A percentile compares a stretch with the other conserved stretches of the same genome.
Conservation (phyloP, 2,329 filamentous ascomycete species). For the Colletotrichum sp. region DNA sequence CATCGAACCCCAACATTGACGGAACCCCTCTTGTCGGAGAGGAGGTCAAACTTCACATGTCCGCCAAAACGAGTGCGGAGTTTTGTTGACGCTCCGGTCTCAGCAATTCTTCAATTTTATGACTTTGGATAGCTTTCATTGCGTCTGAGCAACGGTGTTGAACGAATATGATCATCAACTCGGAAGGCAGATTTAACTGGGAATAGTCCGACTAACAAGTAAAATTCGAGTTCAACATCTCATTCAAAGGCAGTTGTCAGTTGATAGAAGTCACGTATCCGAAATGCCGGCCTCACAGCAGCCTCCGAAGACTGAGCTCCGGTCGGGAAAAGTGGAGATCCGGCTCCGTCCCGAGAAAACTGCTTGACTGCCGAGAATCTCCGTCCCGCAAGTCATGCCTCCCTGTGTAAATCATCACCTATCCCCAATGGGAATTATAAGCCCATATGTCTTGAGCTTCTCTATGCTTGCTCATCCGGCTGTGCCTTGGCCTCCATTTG, state of each 20-base stretch:
- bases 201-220: rapidly evolving
- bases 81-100: not conserved
- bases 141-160: not conserved
- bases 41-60: not conserved
- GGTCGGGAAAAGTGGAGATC: not conserved
- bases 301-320: no score
- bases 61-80: not conserved
- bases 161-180: not conserved
- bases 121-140: not conserved
- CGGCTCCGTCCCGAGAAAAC: not conserved
- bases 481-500: no score
- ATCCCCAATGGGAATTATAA: no score
- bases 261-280: not conserved
- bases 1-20: not conserved
- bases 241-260: not conserved
- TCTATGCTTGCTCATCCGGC: no score
- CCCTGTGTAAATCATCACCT: no score
- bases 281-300: not conserved
- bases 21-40: not conserved
- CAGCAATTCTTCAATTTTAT: not conserved
- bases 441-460: no score
- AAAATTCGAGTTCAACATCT: rapidly evolving
- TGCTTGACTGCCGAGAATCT: not conserved
- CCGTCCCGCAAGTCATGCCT: not conserved
- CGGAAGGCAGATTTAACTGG: not conserved